Conservation (phyloP, 176 grass and related monocot genomes). For the Pharus latifolius region DNA sequence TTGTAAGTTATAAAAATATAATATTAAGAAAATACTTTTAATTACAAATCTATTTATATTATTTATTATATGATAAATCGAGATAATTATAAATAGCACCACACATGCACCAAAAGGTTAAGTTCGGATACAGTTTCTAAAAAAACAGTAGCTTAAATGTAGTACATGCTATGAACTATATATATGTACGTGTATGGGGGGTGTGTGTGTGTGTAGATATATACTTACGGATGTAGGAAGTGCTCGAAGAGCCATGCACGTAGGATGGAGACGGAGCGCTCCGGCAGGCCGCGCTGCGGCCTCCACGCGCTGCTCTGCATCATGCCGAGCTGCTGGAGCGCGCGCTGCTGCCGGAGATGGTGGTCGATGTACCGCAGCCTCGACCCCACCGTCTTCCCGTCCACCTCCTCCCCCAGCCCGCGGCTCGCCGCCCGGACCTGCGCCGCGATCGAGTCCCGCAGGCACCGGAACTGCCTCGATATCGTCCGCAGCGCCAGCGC, state of each 20-base stretch:
- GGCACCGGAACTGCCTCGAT: slow-evolving; percentile 92
- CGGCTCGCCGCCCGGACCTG: slow-evolving; percentile 65
- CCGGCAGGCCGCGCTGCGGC: slow-evolving; percentile 81
- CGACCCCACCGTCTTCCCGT: slow-evolving; percentile 34
- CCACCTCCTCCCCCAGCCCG: slow-evolving; percentile 69
- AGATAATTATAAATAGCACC: too few relatives aligned
- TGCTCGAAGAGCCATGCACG: slow-evolving; percentile 99
- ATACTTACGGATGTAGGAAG: slow-evolving; percentile 90
- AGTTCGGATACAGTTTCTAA: too few relatives aligned
- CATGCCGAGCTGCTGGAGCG: slow-evolving; percentile 95
- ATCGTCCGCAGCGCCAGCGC: slow-evolving; percentile 89
- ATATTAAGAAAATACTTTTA: too few relatives aligned
- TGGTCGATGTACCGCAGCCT: slow-evolving; percentile 89
- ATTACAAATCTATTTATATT: too few relatives aligned
- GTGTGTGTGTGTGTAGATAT: too few relatives aligned
- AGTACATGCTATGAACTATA: too few relatives aligned
- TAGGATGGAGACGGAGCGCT: slow-evolving; percentile 94
- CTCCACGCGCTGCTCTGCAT: slow-evolving; percentile 95
- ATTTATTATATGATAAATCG: too few relatives aligned
- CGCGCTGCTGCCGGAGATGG: slow-evolving; percentile 89
- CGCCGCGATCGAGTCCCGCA: slow-evolving; percentile 69
- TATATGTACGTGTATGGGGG: too few relatives aligned
- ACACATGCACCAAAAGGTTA: too few relatives aligned
- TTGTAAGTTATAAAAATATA: too few relatives aligned
- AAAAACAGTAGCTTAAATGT: too few relatives aligned